Conservation (phyloP, 78 protist genomes). For the Cavenderia fasciculata region DNA sequence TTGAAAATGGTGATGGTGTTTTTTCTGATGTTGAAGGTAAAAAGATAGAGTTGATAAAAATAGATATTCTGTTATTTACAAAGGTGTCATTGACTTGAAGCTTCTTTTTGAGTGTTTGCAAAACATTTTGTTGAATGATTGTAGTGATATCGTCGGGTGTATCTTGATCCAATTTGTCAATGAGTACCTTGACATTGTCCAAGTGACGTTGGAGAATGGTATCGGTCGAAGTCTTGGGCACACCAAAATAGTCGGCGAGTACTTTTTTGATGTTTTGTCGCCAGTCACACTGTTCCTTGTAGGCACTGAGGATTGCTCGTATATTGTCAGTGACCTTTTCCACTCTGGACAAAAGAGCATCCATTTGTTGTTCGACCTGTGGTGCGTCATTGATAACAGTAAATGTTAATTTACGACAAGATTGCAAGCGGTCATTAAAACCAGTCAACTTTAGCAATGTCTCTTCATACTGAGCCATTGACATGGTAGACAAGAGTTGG, state of each 20-base stretch:
- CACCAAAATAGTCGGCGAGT: not conserved
- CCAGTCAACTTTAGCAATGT: not conserved
- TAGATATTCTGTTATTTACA: no score
- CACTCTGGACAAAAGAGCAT: not conserved
- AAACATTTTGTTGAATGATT: constrained; percentile 4
- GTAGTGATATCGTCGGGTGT: constrained; percentile 21
- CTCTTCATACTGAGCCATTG: not conserved
- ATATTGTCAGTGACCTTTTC: not conserved
- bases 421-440: not conserved
- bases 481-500: not conserved
- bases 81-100: not conserved
- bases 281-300: constrained; percentile 22
- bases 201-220: not conserved
- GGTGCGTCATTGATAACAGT: not conserved
- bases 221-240: not conserved
- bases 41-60: not conserved
- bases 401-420: not conserved
- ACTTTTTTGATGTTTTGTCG: constrained; percentile 2
- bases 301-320: not conserved
- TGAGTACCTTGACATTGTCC: not conserved
- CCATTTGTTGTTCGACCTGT: not conserved
- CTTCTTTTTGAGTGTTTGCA: constrained; percentile 43
- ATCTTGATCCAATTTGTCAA: not conserved
- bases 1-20: not conserved
- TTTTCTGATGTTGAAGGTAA: no score